Evolutionary conservation across 306 rosid species (phyloP).

Genomic region (Canavalia gladiata): DNA sequence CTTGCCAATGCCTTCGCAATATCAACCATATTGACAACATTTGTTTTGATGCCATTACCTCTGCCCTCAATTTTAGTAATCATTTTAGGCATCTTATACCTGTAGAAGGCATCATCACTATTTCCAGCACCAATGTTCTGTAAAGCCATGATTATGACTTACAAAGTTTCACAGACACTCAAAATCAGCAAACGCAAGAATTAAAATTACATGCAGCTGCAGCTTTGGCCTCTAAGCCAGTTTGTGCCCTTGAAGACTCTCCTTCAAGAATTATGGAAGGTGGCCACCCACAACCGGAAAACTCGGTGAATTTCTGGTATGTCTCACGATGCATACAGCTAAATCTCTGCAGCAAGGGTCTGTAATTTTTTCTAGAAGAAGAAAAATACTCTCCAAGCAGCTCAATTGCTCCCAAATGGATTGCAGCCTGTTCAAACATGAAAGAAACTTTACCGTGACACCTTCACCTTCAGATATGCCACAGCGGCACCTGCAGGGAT

Average conservation of each 20-base stretch:
- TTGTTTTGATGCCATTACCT: conserved; percentile 80
- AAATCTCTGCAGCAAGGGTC: conserved; percentile 42
- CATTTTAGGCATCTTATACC: conserved; percentile 83
- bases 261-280: conserved; percentile 43
- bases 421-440: conserved; percentile 74
- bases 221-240: not conserved
- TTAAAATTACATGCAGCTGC: conserved; percentile 24
- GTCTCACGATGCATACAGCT: conserved; percentile 70
- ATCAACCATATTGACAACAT: conserved; percentile 77
- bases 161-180: conserved; percentile 29
- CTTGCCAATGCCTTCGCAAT: conserved; percentile 77
- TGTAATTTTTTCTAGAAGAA: conserved; percentile 62
- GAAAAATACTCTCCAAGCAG: conserved; percentile 71
- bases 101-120: conserved; percentile 77
- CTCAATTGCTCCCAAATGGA: conserved; percentile 68
- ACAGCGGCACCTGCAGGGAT: conserved; percentile 51
- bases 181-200: conserved; percentile 10
- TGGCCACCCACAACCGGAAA: conserved; percentile 52
- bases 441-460: conserved; percentile 64
- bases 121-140: conserved; percentile 76
- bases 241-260: conserved; percentile 41
- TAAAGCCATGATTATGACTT: conserved; percentile 63
- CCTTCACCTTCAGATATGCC: conserved; percentile 62
- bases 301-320: conserved; percentile 54
- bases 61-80: conserved; percentile 79